phyloP scores from a whole-genome alignment of 2,329 filamentous ascomycete genomes.

The Sporothrix schenckii region DNA sequence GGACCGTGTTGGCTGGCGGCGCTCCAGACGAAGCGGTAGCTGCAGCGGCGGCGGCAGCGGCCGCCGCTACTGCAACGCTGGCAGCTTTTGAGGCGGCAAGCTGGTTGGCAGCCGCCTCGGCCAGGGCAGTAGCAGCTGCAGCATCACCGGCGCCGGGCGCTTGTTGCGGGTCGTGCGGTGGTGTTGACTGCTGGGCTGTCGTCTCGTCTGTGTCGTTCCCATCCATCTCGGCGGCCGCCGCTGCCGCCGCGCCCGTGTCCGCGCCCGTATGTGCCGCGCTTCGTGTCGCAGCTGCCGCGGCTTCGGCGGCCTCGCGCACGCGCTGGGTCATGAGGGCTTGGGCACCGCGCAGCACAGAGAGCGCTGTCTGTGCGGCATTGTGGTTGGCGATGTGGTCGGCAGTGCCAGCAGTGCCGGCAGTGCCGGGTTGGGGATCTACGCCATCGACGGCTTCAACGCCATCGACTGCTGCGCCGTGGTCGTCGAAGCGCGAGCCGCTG shows the following conservation, averaged over 20 bases:
- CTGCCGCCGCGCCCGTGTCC: neutral
- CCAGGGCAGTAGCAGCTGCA: conserved; percentile 40
- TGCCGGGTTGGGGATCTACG: neutral
- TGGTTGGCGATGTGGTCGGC: conserved; percentile 43
- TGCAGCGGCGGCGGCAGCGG: conserved; percentile 29
- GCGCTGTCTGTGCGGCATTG: conserved; percentile 57
- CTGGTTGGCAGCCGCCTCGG: conserved; percentile 39
- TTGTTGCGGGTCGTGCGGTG: conserved; percentile 44
- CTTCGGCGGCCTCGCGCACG: conserved; percentile 40
- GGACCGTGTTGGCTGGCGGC: conserved; percentile 41
- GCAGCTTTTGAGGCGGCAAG: conserved; percentile 25
- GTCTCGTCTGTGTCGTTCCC: conserved; percentile 25
- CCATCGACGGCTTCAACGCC: no score
- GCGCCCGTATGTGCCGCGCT: neutral
- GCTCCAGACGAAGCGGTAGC: conserved; percentile 40
- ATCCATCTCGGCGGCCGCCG: neutral
- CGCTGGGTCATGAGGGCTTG: conserved; percentile 34
- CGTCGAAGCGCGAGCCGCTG: conserved; percentile 36
- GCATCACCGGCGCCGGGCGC: conserved; percentile 41
- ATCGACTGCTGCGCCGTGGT: neutral
- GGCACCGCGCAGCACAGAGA: conserved; percentile 41
- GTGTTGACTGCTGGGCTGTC: conserved; percentile 37
- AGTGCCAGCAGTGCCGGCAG: neutral
- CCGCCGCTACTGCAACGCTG: conserved; percentile 32
- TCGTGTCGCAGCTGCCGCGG: conserved; percentile 43